Evolutionary conservation across 768 basidiomycete species (phyloP), one percentile per base, ranked within the genome.

Genomic region (Leucocoprinus sp.): DNA sequence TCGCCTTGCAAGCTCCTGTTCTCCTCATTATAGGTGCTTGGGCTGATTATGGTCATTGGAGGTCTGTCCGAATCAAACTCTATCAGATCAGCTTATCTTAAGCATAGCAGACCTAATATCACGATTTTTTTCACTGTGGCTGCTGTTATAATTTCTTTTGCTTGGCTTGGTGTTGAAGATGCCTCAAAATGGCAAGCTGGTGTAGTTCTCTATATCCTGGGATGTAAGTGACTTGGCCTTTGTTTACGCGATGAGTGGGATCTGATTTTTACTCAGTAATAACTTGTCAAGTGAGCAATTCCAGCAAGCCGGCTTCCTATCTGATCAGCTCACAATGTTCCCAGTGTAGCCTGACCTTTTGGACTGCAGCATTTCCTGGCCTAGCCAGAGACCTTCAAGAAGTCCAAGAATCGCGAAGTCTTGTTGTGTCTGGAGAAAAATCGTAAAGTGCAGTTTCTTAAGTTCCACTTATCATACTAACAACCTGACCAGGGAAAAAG

Each of bases 41-140:
- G 80, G 84, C 84, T 0, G 85, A 88, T 58, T 89, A 87, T 58
- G 85, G 86, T n/a, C 63, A 65, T 12, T 86, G 84, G 84, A 82
- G 82, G 82, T 80, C 33, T 34, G 41, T 36, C 11, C 31, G 9
- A 24, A 9, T 8, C 12, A 12, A 8, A 12, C 29, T 33, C 2
- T 14, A 35, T 19, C 6, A 4, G 6, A 21, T 2, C 15, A 15
- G 12, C 22, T 40, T 18, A 31, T 42, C 23, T 31, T 12, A 7
- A 31, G 4, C 56, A 46, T 6, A 22, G 51, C 24, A 77, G 84
- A 56, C 85, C 85, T 2, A 84, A 84, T 54, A 86, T 88, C 53
- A 81, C 82, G 0, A 84, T 84, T 19, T 74, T 80, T 44, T 87
- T 85, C 56, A 86, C 84, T 1, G 24, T 84, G 3, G 48, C 82